Evolutionary conservation across 164 flowering plant species (phyloP).

Genomic region (Brasenia schreberi): DNA sequence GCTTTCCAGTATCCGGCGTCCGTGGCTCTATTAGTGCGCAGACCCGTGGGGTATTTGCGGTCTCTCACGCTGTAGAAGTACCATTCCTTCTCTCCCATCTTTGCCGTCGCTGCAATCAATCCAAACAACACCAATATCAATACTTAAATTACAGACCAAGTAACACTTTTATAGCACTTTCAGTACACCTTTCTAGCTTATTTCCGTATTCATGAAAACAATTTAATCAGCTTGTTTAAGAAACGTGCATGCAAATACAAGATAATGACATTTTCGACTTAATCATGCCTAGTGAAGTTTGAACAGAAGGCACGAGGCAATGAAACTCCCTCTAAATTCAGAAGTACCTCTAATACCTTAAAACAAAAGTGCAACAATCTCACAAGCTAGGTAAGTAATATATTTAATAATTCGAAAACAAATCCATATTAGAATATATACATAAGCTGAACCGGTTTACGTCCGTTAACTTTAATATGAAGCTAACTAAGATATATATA

Average conservation of each 20-base stretch:
- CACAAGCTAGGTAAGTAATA: too few species aligned
- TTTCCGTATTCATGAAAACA: neutral
- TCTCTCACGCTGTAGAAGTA: constrained; percentile 70
- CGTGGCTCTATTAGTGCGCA: constrained; percentile 73
- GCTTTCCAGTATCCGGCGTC: constrained; percentile 90
- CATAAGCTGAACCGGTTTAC: neutral
- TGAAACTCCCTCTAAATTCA: too few species aligned
- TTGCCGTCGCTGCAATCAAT: constrained; percentile 35
- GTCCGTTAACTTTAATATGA: too few species aligned
- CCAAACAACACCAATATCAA: neutral
- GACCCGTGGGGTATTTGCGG: constrained; percentile 73
- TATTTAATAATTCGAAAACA: neutral
- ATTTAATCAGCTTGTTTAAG: neutral
- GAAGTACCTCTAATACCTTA: too few species aligned
- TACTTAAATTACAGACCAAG: neutral
- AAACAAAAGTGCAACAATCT: too few species aligned
- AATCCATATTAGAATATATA: too few species aligned
- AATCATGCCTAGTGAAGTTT: too few species aligned
- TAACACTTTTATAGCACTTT: too few species aligned
- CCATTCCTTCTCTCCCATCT: constrained; percentile 84
- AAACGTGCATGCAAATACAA: too few species aligned
- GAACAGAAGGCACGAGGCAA: too few species aligned
- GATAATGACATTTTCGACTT: too few species aligned
- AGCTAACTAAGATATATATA: too few species aligned
- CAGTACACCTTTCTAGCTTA: neutral